A percentile compares a stretch with the other conserved stretches of the same genome.
Conservation (phyloP, 2,329 filamentous ascomycete genomes). For the Colletotrichum acutatum region DNA sequence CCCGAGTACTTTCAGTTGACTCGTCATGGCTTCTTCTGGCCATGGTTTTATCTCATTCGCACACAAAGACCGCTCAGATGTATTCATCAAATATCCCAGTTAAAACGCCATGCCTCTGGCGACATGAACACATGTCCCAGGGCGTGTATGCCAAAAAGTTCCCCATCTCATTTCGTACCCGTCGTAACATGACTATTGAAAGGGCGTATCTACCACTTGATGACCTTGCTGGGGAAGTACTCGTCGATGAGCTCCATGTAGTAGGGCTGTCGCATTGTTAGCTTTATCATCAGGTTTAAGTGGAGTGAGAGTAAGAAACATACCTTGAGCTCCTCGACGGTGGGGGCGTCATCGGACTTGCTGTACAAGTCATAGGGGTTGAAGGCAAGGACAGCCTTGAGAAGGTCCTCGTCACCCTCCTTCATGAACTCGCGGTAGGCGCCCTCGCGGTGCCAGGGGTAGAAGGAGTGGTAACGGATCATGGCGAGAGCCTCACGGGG, state of each 20-base stretch:
- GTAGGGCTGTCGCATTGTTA: conserved; percentile 44
- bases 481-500: conserved; percentile 88
- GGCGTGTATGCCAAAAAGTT: conserved; percentile 6
- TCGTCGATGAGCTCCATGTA: conserved; percentile 56
- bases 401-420: conserved; percentile 81
- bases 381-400: conserved; percentile 85
- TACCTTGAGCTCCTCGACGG: conserved; percentile 77
- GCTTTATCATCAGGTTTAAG: background rate
- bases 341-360: conserved; percentile 86
- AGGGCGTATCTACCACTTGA: conserved; percentile 49
- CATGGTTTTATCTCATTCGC: conserved; percentile 1
- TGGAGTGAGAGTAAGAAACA: background rate
- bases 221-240: conserved; percentile 52
- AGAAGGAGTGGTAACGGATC: conserved; percentile 94
- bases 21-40: conserved; percentile 5
- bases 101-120: conserved; percentile 24
- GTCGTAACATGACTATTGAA: conserved; percentile 21
- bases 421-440: conserved; percentile 88
- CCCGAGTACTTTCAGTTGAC: background rate
- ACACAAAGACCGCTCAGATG: conserved; percentile 18
- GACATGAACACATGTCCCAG: background rate
- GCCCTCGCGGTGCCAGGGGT: conserved; percentile 87
- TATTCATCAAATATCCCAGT: conserved; percentile 14
- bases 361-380: conserved; percentile 94
- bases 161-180: conserved; percentile 19